Evolutionary conservation across 495 filamentous ascomycete genomes (phyloP), one percentile per base, ranked within the genome.

Genomic region (Neurospora tetraspora): DNA sequence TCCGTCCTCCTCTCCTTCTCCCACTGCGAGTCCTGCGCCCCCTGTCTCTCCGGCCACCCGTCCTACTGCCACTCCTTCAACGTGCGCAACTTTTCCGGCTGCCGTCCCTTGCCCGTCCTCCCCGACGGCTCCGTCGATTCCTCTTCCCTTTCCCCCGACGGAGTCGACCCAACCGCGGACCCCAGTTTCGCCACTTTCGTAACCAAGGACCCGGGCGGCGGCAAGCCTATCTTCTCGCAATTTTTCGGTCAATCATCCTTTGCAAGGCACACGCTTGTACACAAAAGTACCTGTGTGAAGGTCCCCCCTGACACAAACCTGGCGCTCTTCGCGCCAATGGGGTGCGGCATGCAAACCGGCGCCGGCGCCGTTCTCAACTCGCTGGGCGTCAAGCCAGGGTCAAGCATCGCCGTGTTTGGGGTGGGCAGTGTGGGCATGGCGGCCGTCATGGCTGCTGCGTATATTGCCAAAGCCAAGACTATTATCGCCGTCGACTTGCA

Each of bases 351-450:
- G 77, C 81, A 84, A 40, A 87, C 85, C 4, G 85, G 84, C 12
- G 82, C 82, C 8, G 83, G 82, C 4, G 79, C 83, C 0, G 79
- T 85, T 18, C 69, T 86, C 14, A 85, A 85, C 70, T 73, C 81
- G 3, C 73, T 85, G 3, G 74, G 80, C 37, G 81, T 82, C 0
- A 74, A 80, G 73, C 86, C 88, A 0, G 92, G 91, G 0, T 82
- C 90, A 37, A 82, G 78, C 5, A 86, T 94, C 0, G 86, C 93
- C 0, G 87, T 96, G 4, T 90, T 93, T 75, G 92, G 92, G 0
- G 89, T 91, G 18, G 92, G 92, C 0, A 88, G 90, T 0, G 87
- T 94, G 0, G 92, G 92, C 0, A 82, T 94, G 69, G 83, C 93
- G 12, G 91, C 88, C 71, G 87, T 86, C 7, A 76, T 86, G 78